Conservation (phyloP, 805 yeast genomes). For the Sungouiella blattae region DNA sequence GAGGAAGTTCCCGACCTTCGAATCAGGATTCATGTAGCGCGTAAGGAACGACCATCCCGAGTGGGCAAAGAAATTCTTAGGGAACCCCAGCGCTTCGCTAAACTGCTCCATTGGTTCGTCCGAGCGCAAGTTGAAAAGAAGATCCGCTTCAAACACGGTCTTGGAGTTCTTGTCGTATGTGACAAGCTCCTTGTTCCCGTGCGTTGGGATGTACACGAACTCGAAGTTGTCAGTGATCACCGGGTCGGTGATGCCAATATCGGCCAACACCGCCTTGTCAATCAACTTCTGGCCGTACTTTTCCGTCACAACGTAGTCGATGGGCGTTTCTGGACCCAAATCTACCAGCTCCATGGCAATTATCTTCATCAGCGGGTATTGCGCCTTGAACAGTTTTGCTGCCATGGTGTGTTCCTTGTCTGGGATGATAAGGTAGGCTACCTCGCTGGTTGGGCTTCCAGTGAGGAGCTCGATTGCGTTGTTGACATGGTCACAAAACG, state of each 20-base stretch:
- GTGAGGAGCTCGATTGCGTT: constrained; percentile 34
- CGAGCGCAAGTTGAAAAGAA: constrained; percentile 54
- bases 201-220: constrained; percentile 55
- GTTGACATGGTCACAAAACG: constrained; percentile 46
- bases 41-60: constrained; percentile 41
- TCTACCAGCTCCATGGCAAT: constrained; percentile 48
- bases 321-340: constrained; percentile 28
- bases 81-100: constrained; percentile 44
- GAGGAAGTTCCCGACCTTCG: constrained; percentile 29
- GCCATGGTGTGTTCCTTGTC: constrained; percentile 67
- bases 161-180: constrained; percentile 45
- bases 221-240: constrained; percentile 43
- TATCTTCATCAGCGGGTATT: constrained; percentile 48
- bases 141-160: constrained; percentile 56
- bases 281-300: constrained; percentile 33
- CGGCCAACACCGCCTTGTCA: constrained; percentile 19
- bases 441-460: constrained; percentile 29
- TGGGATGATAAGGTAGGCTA: constrained; percentile 56
- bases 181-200: constrained; percentile 57
- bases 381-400: constrained; percentile 46
- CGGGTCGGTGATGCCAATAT: constrained; percentile 34
- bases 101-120: constrained; percentile 39
- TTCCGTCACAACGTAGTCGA: constrained; percentile 40
- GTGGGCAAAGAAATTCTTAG: constrained; percentile 39
- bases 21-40: constrained; percentile 39